phyloP scores from a whole-genome alignment of 805 yeast genomes.

The Ogataea philodendri region DNA sequence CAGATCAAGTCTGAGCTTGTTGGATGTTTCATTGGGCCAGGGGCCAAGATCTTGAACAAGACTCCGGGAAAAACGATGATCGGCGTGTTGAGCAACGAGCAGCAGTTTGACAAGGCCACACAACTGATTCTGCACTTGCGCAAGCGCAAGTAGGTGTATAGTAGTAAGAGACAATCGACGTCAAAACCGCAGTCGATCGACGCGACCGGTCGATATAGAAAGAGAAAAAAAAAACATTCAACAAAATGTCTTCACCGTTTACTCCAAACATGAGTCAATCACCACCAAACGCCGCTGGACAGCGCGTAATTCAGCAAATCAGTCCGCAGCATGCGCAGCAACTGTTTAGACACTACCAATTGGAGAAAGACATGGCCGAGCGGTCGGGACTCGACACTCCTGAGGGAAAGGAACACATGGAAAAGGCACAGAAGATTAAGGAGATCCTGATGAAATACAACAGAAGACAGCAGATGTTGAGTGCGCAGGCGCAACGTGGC shows the following conservation, averaged over 20 bases:
- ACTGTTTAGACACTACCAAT: constrained; percentile 56
- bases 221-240: constrained; percentile 10
- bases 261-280: constrained; percentile 39
- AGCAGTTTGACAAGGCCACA: constrained; percentile 12
- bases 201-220: too few species aligned
- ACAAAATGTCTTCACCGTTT: constrained; percentile 29
- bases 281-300: constrained; percentile 23
- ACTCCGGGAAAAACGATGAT: constrained; percentile 31
- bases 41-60: constrained; percentile 24
- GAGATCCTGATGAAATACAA: constrained; percentile 50
- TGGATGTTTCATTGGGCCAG: constrained; percentile 27
- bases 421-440: constrained; percentile 62
- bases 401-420: constrained; percentile 60
- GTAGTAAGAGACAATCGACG: constrained; percentile 3
- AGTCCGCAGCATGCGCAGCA: constrained; percentile 56
- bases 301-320: constrained; percentile 26
- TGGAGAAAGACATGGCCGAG: constrained; percentile 60
- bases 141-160: constrained; percentile 9
- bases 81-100: constrained; percentile 18
- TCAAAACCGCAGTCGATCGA: too few species aligned
- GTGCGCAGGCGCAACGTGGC: constrained; percentile 33
- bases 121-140: constrained; percentile 22
- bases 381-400: constrained; percentile 58
- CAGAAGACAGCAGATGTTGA: constrained; percentile 28
- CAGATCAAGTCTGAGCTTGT: constrained; percentile 22